Conservation (phyloP, 228 moss, liverwort and hornwort species). For the Sphagnum magellanicum region DNA sequence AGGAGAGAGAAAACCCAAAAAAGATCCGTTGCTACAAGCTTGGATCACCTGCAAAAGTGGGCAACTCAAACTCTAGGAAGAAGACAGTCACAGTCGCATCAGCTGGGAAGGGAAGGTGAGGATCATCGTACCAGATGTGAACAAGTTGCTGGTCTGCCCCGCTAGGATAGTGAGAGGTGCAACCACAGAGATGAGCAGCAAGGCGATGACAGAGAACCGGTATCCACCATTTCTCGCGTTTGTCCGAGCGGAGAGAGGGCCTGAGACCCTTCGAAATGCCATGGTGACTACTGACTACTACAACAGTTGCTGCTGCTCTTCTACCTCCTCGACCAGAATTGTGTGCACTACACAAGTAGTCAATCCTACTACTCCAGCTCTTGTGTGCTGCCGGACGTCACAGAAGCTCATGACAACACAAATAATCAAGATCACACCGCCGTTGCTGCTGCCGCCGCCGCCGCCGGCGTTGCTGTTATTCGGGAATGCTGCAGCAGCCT, state of each 20-base stretch:
- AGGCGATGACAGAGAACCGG: conserved; percentile 24
- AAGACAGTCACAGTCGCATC: no score
- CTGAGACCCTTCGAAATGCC: conserved; percentile 14
- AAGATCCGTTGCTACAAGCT: no score
- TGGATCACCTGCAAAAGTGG: no score
- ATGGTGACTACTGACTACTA: neutral
- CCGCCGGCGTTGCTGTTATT: no score
- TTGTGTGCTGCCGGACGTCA: neutral
- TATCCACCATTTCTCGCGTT: conserved; percentile 30
- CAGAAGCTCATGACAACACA: neutral
- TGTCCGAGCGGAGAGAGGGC: conserved; percentile 21
- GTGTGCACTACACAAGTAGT: neutral
- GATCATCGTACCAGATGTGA: conserved; percentile 15
- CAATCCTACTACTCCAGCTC: neutral
- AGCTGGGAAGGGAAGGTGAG: no score
- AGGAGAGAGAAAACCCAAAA: no score
- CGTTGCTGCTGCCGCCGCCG: neutral
- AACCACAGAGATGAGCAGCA: conserved; percentile 29
- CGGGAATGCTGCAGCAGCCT: neutral
- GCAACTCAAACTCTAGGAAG: no score
- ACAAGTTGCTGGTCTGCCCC: conserved; percentile 23
- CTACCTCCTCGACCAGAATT: neutral
- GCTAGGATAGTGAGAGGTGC: conserved; percentile 43
- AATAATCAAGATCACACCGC: conserved; percentile 1
- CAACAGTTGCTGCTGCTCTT: neutral